Base-by-base conservation (phyloP, 139 green algal species). In the Penium margaritaceum region DNA sequence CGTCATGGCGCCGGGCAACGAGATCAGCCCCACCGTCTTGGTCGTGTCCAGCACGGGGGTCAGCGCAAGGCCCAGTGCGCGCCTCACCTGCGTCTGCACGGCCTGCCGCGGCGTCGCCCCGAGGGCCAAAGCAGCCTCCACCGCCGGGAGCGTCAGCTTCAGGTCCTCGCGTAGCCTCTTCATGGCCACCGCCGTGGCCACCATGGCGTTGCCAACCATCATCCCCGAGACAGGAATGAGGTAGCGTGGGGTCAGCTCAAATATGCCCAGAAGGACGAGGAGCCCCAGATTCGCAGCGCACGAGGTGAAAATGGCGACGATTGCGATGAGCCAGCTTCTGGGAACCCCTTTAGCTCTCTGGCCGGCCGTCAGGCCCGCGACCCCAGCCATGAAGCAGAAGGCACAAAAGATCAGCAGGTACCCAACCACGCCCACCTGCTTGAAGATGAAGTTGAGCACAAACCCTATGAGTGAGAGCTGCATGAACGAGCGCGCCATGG, bases 201-300 rank as follows among this genome's bases (percentile, higher is more conserved):
- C 77, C 73, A 80, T 80, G 32, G 64, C 32, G 29, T 75, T 80
- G 17, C 73, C 73, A 5, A 77, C n/a, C 37, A 80, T 44, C 73
- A 80, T 80, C 2, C 73, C 73, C 5, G 64, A 24, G 4, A 75
- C 54, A 7, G 73, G 73, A 24, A 80, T 77, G 12, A 80, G 21
- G 73, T 78, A 80, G 37, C 32, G 73, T 0, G 73, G 39, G 2
- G 29, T 63, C 14, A 77, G 6, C 0, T 30, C 24, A n/a, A 80
- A 80, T 1, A 80, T 35, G 17, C 37, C 2, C 32, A 80, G 66
- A 2, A 38, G 17, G 1, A 80, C 12, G 9, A 80, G 62, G 14
- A 69, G 14, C 27, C 30, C 17, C 1, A 77, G n/a, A 33, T 30
- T 67, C 38, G 32, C n/a, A 3, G n/a, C 27, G 43, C 30, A 51